Base-by-base conservation (phyloP, 2,329 filamentous ascomycete species). In the Orbilia oligospora region DNA sequence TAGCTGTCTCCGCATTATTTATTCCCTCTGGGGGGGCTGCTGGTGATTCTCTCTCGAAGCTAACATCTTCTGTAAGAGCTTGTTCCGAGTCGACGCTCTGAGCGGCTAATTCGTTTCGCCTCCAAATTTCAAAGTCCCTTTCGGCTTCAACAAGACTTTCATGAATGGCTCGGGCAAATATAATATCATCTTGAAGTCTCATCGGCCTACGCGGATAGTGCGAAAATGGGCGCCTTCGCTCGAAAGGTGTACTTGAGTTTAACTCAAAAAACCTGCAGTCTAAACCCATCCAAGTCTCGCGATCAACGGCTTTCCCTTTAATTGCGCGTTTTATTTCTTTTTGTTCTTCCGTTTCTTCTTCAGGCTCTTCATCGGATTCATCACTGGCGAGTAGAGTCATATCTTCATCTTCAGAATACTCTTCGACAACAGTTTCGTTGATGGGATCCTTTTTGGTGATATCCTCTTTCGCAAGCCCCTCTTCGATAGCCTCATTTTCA, bases 261-360 rank as follows among this genome's bases (percentile, higher is more conserved):
- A 20, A 58, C 8, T 68, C 66, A 4, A 20, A 58, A 20, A 30
- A 30, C 22, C 53, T 41, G 56, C 20, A 61, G 20, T 61, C 56
- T 1, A n/a, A n/a, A 5, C 56, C 56, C 5, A 10, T 3, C 61
- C 41, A 49, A 8, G 5, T 14, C 2, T 65, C 27, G 5, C 41
- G 61, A 20, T 65, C 46, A 12, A 44, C 27, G 0, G 38, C 38
- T 12, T 71, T 65, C 8, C 69, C 58, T 36, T 65, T 71, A 20
- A 65, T 27, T 2, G 20, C 10, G 20, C 46, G 41, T 22, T 14
- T 71, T 10, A 10, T 46, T n/a, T 4, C 20, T 46, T 65, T 48
- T 33, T 51, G 30, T 24, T 71, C 53, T 36, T 61, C 67, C 14
- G 53, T 49, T 27, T 38, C 41, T 41, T 64, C 56, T 5, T 55